Evolutionary conservation across 208 protist species (phyloP).

Genomic region (Giardia duodenalis): DNA sequence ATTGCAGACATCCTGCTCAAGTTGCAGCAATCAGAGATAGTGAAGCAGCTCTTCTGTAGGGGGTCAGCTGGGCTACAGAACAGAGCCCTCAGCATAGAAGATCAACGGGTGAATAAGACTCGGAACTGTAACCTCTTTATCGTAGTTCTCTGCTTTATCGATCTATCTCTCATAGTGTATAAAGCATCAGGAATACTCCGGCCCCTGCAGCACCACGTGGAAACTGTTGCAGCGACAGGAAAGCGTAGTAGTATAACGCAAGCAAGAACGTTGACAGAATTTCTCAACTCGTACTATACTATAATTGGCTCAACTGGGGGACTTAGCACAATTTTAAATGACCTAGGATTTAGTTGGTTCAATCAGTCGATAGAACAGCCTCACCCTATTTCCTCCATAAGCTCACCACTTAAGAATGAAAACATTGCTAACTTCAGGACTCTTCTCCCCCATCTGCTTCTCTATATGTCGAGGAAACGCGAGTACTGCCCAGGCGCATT

Average conservation of each 20-base stretch:
- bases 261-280: background rate
- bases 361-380: background rate
- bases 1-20: background rate
- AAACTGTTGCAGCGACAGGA: background rate
- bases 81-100: background rate
- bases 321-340: background rate
- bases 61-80: background rate
- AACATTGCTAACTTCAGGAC: background rate
- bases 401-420: background rate
- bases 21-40: background rate
- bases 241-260: background rate
- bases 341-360: background rate
- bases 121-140: background rate
- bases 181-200: background rate
- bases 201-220: background rate
- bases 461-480: background rate
- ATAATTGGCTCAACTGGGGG: background rate
- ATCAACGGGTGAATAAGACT: background rate
- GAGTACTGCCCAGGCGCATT: background rate
- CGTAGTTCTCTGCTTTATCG: background rate
- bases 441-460: background rate
- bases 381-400: background rate
- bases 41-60: background rate
- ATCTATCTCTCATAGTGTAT: background rate
- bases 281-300: background rate